Base-by-base conservation (phyloP, 306 rosid species). In the Pterocarpus santalinus region DNA sequence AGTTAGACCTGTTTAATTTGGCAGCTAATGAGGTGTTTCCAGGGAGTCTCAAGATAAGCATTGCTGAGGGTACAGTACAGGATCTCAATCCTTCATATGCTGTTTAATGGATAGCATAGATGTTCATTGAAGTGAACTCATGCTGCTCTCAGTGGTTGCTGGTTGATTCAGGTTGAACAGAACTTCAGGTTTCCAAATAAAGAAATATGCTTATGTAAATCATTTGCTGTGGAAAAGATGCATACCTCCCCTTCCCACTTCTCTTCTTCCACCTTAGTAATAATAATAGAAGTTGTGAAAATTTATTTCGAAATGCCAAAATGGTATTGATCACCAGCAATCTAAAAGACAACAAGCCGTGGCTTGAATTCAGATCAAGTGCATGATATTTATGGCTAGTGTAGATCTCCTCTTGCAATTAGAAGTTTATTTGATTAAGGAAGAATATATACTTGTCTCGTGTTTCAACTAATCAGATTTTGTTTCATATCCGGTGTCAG, bases 61-160 rank as follows among this genome's bases (percentile, higher is more conserved):
- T 70, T 75, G 75, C 30, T 58, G 73, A 75, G 34, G 73, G 32
- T 64, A 49, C 65, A 38, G 49, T 77, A 66, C 66, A 71, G 77
- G 61, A 76, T 22, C 28, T 32, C 64, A 72, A 13, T 34, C 67
- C 75, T 60, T 58, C 43, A 39, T 60, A 68, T 69, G 79, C 84
- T 79, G 73, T 52, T 4, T n/a, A 44, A 63, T 66, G 33, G 61
- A 44, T 32, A 53, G 81, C 81, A 67, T 63, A 16, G 52, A 68
- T 2, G 76, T 85, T 82, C 84, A 62, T 69, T 78, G 35, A 78
- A 61, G 82, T 82, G 86, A 82, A 82, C 72, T 68, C 28, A 68
- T 62, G 76, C 79, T 67, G 33, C 80, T 80, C 28, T 22, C 66
- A 35, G 65, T 46, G 57, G 72, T 63, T 64, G 62, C 43, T 22